These are phyloP conservation scores for Arthrobotrys pseudoclavata DNA, from an alignment of 2,329 filamentous ascomycete species.

Conservation along the genomic window DNA sequence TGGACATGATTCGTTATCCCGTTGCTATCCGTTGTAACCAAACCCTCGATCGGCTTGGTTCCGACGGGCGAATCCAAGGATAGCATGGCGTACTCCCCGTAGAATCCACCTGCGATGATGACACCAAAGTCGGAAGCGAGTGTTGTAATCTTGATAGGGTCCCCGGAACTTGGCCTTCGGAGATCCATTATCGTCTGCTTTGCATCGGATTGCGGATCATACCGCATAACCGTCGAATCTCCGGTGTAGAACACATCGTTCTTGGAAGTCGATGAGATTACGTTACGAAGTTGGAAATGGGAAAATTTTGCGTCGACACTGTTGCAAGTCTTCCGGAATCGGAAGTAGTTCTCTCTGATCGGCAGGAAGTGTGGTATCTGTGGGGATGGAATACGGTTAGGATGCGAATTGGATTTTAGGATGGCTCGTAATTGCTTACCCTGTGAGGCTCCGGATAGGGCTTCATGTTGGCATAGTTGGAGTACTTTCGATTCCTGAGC, in stretches of 20 bases:
- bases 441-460: slow-evolving; percentile 59
- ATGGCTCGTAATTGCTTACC: slow-evolving; percentile 39
- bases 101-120: slow-evolving; percentile 66
- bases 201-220: slow-evolving; percentile 70
- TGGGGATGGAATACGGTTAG: slow-evolving; percentile 1
- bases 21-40: slow-evolving; percentile 70
- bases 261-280: slow-evolving; percentile 72
- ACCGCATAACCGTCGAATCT: slow-evolving; percentile 69
- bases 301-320: slow-evolving; percentile 71
- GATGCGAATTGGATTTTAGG: slow-evolving; percentile 4
- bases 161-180: slow-evolving; percentile 58
- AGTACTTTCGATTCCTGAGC: slow-evolving; percentile 61
- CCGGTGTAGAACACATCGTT: slow-evolving; percentile 73
- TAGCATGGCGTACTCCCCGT: slow-evolving; percentile 66
- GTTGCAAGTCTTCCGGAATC: slow-evolving; percentile 73
- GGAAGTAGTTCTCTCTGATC: slow-evolving; percentile 69
- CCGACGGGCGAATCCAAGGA: slow-evolving; percentile 64
- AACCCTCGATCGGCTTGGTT: slow-evolving; percentile 65
- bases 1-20: slow-evolving; percentile 77
- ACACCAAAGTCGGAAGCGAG: slow-evolving; percentile 65
- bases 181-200: slow-evolving; percentile 63
- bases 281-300: slow-evolving; percentile 77
- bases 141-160: slow-evolving; percentile 64
- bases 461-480: slow-evolving; percentile 63
- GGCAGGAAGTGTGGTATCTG: slow-evolving; percentile 55